Base-by-base conservation (phyloP, 225 moss, liverwort and hornwort species). In the Bryum argenteum region DNA sequence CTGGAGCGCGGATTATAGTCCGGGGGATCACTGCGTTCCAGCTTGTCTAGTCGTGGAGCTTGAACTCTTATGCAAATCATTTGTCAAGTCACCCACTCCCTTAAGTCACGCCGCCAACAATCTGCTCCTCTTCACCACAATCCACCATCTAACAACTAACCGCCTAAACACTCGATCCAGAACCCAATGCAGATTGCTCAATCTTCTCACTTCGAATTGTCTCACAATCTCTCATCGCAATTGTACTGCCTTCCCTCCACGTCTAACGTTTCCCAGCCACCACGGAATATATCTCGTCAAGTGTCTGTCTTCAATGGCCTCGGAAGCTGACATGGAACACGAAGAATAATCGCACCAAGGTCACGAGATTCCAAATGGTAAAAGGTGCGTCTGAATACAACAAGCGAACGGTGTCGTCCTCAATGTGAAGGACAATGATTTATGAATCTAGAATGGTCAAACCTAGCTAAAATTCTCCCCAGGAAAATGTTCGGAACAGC, bases 1-100 rank as follows among this genome's bases (percentile, higher is more conserved):
- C 73, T 41, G 63, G 54, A 58, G 61, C 53, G 67, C 16, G 80
- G 67, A 57, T 64, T 69, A 28, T 61, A 81, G 66, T 83, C 80
- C 5, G 83, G 83, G 48, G 75, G 83, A 43, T 87, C 87, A 78
- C 52, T 80, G 4, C 83, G 80, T 78, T 87, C 87, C 87, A 87
- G 80, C 62, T 83, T 87, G 87, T 70, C 83, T 52, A 87, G 39
- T 78, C 87, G 78, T 63, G 65, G 21, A 16, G 78, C 78, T 60
- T 59, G 77, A 12, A 77, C 28, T 56, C 71, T 61, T 59, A 83
- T 0, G 39, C 82, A 72, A 79, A 86, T 83, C 82, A 82, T 86
- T 33, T 33, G 75, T 79, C 82, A 58, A 77, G 62, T 75, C 74
- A 69, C 76, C 47, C 42, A 42, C 16, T 11, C 28, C 28, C 57